Evolutionary conservation across 352 stramenopile species (phyloP).

Genomic region (Pythium monospermum): DNA sequence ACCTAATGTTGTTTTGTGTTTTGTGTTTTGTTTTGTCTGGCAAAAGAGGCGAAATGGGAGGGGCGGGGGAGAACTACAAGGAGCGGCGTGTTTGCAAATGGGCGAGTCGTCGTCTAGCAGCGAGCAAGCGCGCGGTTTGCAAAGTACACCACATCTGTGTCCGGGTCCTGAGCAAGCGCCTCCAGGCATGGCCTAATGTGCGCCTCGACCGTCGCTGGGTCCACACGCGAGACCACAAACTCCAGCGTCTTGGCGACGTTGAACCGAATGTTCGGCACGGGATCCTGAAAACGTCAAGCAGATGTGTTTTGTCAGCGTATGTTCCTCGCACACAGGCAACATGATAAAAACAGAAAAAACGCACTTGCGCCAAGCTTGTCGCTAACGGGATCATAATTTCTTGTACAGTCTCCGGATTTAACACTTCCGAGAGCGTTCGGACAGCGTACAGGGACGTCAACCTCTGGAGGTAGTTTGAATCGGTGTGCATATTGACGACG

Average conservation of each 20-base stretch:
- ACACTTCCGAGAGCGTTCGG: conserved; percentile 74
- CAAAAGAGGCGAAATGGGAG: background rate
- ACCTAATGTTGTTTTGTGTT: conserved; percentile 20
- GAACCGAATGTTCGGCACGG: conserved; percentile 98
- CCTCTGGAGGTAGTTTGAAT: conserved; percentile 93
- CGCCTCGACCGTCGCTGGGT: conserved; percentile 43
- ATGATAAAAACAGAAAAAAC: background rate
- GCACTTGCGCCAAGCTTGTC: conserved; percentile 88
- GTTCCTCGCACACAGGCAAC: no score
- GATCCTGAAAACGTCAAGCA: conserved; percentile 45
- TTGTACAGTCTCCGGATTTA: conserved; percentile 72
- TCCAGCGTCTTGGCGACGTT: conserved; percentile 97
- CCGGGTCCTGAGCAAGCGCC: conserved; percentile 84
- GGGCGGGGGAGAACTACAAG: background rate
- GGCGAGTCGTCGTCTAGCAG: conserved; percentile 31
- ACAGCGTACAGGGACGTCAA: conserved; percentile 90
- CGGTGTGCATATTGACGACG: conserved; percentile 91
- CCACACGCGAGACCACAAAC: conserved; percentile 76
- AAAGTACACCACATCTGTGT: conserved; percentile 95
- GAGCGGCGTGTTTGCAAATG: background rate
- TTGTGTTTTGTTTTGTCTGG: no score
- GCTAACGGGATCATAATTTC: conserved; percentile 90
- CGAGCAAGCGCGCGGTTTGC: conserved; percentile 67
- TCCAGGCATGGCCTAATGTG: conserved; percentile 85
- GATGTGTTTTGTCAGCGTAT: background rate